Percentiles rank a stretch among this genome's conserved stretches.
These are phyloP conservation scores for Barnettozyma sp. DNA, from an alignment of 805 yeast species.

Conservation along the genomic window DNA sequence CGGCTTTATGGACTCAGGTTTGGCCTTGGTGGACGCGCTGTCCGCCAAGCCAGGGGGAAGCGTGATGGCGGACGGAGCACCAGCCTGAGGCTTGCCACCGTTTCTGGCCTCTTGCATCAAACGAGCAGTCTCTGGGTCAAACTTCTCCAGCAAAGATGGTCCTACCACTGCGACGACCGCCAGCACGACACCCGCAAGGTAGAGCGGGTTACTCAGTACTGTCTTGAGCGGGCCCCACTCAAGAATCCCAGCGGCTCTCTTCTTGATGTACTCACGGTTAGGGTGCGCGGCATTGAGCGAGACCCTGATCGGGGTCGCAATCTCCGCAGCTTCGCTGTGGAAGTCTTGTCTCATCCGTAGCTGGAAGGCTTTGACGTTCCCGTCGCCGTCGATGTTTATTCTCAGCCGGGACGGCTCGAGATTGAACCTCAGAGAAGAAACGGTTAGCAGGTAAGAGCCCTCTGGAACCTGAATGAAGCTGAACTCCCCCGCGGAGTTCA, in stretches of 20 bases:
- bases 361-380: conserved; percentile 10
- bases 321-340: conserved; percentile 2
- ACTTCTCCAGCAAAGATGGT: conserved; percentile 32
- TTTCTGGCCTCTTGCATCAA: conserved; percentile 26
- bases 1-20: conserved; percentile 1
- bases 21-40: too few species aligned
- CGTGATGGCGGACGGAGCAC: too few species aligned
- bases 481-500: conserved; percentile 15
- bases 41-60: conserved; percentile 6
- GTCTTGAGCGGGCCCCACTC: conserved; percentile 33
- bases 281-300: conserved; percentile 26
- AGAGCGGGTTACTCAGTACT: conserved; percentile 32
- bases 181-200: conserved; percentile 28
- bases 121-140: conserved; percentile 36
- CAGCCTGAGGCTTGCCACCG: conserved; percentile 1
- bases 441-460: conserved; percentile 18
- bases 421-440: conserved; percentile 18
- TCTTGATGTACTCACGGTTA: conserved; percentile 27
- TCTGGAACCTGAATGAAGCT: conserved; percentile 10
- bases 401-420: conserved; percentile 20
- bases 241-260: conserved; percentile 28
- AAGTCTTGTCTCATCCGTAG: conserved; percentile 13
- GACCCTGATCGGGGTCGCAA: conserved; percentile 21
- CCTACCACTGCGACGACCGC: conserved; percentile 22
- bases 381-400: conserved; percentile 14